Base-by-base conservation (phyloP, 176 grass and related monocot genomes). In the Avena insularis region DNA sequence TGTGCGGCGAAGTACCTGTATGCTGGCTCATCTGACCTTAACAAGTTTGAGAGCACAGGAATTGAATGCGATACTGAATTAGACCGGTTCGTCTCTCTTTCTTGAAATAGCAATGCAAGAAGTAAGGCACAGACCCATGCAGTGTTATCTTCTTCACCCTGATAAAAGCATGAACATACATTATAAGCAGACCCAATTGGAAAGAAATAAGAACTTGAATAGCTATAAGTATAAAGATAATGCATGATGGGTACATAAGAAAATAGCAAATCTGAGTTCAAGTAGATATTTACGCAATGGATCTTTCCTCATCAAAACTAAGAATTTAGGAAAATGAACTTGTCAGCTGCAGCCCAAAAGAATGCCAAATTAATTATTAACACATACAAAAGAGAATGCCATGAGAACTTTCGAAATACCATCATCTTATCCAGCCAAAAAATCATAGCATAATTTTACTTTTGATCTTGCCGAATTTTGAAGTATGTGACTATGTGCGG, bases 1-100 rank as follows among this genome's bases (percentile, higher is more conserved):
- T 99, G 97, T 77, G 97, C 97, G 58, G 97, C 91, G 79, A 99
- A 99, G 81, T 99, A 99, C 83, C 92, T 94, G 73, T 95, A 97
- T 62, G 92, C 86, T 89, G 90, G 91, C 82, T 99, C 92, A 56
- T 99, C 97, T 84, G 97, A 97, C 89, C 92, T 91, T 81, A 99
- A 85, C 71, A 99, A 90, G 88, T 93, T 97, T 76, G 94, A 91
- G 60, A 99, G 97, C 65, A 97, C 94, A 79, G 97, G 92, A 90
- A 97, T 91, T 65, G 97, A 97, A 76, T 93, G 92, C 35, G 87
- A 59, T 84, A 88, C 91, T 85, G 89, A 66, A 71, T 97, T 91
- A 84, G 94, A 97, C 50, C 86, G 94, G 85, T 93, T 97, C 67
- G 89, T 90, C 85, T 99, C 97, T 89, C 94, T 91, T 84, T 99